These are phyloP conservation scores for Lachnellula hyalina DNA, from an alignment of 2,329 filamentous ascomycete species.

Conservation along the genomic window DNA sequence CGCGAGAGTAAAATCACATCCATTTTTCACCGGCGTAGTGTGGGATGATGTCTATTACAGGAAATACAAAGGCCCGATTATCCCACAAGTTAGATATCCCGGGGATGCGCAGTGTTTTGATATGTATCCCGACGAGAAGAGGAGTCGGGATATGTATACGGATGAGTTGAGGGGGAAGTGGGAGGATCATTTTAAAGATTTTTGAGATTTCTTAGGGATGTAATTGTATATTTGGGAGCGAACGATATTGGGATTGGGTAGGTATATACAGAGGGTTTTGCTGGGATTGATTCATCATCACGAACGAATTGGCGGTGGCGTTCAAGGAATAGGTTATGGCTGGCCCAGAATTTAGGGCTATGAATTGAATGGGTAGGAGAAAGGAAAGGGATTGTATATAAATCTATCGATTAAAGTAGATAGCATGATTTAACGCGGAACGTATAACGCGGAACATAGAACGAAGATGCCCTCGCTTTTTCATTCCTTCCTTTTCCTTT, in stretches of 20 bases:
- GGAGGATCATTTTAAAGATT: constrained; percentile 66
- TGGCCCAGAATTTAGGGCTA: not conserved
- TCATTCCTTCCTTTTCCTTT: too few species aligned
- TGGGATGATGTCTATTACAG: constrained; percentile 69
- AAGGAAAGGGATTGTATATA: not conserved
- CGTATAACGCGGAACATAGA: too few species aligned
- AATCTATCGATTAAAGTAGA: too few species aligned
- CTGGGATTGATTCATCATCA: too few species aligned
- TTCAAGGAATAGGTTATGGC: not conserved
- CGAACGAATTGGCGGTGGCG: not conserved
- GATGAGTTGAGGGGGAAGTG: constrained; percentile 64
- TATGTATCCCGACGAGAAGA: constrained; percentile 72
- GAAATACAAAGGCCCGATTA: constrained; percentile 62
- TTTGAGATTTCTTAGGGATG: constrained; percentile 38
- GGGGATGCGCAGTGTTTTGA: constrained; percentile 80
- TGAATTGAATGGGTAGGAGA: not conserved
- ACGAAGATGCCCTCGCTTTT: too few species aligned
- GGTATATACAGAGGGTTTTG: too few species aligned
- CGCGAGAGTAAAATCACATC: constrained; percentile 64
- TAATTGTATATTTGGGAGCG: not conserved
- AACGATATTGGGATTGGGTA: not conserved
- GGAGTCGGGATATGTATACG: constrained; percentile 59
- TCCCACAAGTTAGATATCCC: constrained; percentile 66
- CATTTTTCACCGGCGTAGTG: constrained; percentile 68
- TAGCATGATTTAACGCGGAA: too few species aligned